A percentile compares a stretch with the other conserved stretches of the same genome.
Conservation (phyloP, 2,329 filamentous ascomycete species). For the Penicillium brasilianum region DNA sequence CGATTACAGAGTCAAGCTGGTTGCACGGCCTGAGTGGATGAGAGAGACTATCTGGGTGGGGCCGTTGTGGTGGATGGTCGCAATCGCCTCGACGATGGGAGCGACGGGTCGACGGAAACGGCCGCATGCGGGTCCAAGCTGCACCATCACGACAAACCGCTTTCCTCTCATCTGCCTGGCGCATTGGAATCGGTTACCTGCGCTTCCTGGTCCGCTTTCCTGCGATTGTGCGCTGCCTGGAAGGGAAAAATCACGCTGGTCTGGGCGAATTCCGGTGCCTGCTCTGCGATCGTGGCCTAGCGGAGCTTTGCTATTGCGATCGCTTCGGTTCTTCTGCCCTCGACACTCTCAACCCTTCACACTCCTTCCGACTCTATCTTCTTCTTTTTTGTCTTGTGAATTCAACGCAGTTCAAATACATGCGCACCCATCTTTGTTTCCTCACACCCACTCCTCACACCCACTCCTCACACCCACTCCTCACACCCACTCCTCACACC, state of each 20-base stretch:
- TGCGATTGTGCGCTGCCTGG: slow-evolving; percentile 7
- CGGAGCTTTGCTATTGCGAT: not conserved
- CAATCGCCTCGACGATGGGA: slow-evolving; percentile 5
- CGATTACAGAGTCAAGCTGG: not conserved
- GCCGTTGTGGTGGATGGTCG: slow-evolving; percentile 8
- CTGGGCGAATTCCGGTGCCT: slow-evolving; percentile 18
- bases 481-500: not conserved
- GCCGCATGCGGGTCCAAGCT: slow-evolving; percentile 14
- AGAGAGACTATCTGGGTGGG: not conserved
- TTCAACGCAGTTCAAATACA: not conserved
- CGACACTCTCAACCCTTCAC: not conserved
- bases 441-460: too few relatives aligned
- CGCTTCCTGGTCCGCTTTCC: slow-evolving; percentile 4
- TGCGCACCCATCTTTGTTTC: not conserved
- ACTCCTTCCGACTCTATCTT: not conserved
- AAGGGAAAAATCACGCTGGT: slow-evolving; percentile 9
- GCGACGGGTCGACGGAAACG: slow-evolving; percentile 27
- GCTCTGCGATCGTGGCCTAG: not conserved
- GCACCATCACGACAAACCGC: not conserved
- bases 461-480: too few relatives aligned
- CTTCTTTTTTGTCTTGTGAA: not conserved
- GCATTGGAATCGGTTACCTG: slow-evolving; percentile 7
- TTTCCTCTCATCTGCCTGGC: slow-evolving; percentile 2
- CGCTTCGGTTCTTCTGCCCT: not conserved
- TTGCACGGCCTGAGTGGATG: slow-evolving; percentile 4